Evolutionary conservation across 176 grass and related monocot species (phyloP), one percentile per base, ranked within the genome.

Genomic region (Carex kokanica): DNA sequence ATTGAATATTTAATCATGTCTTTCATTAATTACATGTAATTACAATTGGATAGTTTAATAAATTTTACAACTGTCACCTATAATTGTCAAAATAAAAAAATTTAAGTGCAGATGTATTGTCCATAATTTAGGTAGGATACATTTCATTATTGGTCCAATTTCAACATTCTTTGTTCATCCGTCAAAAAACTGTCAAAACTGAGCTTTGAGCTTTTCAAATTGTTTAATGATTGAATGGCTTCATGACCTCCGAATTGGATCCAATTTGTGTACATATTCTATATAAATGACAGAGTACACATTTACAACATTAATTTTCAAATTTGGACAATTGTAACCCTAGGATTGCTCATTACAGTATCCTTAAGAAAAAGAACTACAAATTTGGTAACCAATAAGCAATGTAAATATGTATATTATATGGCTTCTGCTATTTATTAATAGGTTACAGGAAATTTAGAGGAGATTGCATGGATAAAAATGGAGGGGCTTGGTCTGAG

Each of bases 391-490:
- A 60, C 56, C 31, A 60, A 27, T 83, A 70, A 70, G 14, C 57
- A 83, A 67, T 59, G 31, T 29, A 13, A 41, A 24, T 57, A 18
- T 70, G 40, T 14, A 31, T 54, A 6, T 71, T n/a, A 47, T 54
- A 20, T 24, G 21, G 12, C 3, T 74, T 73, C 77, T 73, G 29
- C 59, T 15, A 80, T 79, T 79, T 31, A 79, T 80, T 66, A 65
- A 69, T 67, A 88, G 86, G 86, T 88, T 25, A 88, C 86, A 20
- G 86, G 86, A 1, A 88, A 88, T 52, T 84, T 88, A 72, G 72
- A 88, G 60, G 86, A 88, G 20, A 88, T 88, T 84, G 86, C 81
- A 70, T 88, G 86, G 86, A 84, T 88, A 60, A 88, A 88, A 83
- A 84, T 88, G 86, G 86, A 88, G 53, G 86, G 72, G 25, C 61